A percentile compares a stretch with the other conserved stretches of the same genome.
phyloP scores from a whole-genome alignment of 202 grass and related monocot species.

The Hordeum pubiflorum region DNA sequence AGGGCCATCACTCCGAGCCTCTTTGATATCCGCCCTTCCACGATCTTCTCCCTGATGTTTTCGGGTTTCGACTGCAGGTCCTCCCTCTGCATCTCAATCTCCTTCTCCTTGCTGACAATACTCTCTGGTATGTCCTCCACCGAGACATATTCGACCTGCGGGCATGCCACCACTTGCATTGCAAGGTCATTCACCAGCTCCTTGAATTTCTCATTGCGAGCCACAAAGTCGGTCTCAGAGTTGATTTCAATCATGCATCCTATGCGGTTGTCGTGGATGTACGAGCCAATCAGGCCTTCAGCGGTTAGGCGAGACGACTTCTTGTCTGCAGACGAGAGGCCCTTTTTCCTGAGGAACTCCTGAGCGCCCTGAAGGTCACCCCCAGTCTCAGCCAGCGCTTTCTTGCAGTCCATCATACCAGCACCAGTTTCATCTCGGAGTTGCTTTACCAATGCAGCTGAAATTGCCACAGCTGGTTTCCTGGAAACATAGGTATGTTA shows the following conservation, averaged over 20 bases:
- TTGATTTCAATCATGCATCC: constrained; percentile 84
- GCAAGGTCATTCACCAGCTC: constrained; percentile 85
- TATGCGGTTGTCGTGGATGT: constrained; percentile 88
- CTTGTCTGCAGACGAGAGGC: constrained; percentile 90
- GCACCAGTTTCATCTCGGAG: constrained; percentile 93
- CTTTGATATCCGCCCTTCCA: constrained; percentile 86
- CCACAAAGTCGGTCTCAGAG: constrained; percentile 90
- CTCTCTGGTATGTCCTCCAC: constrained; percentile 70
- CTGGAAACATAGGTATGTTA: constrained; percentile 35
- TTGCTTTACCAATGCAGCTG: constrained; percentile 83
- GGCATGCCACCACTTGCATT: constrained; percentile 94
- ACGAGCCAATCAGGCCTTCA: constrained; percentile 81
- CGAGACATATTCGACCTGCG: constrained; percentile 77
- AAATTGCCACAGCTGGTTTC: constrained; percentile 60
- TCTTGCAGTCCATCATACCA: constrained; percentile 99
- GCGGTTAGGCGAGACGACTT: constrained; percentile 86
- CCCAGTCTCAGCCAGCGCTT: constrained; percentile 66
- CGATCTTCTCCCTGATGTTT: constrained; percentile 84
- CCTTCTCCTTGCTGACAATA: constrained; percentile 75
- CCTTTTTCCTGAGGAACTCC: constrained; percentile 92
- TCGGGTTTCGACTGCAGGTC: constrained; percentile 86
- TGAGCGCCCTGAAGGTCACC: constrained; percentile 80
- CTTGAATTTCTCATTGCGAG: constrained; percentile 91
- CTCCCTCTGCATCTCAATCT: constrained; percentile 92
- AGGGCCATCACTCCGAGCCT: constrained; percentile 84